Conservation (phyloP, 495 filamentous ascomycete species). For the Aspergillus homomorphus region DNA sequence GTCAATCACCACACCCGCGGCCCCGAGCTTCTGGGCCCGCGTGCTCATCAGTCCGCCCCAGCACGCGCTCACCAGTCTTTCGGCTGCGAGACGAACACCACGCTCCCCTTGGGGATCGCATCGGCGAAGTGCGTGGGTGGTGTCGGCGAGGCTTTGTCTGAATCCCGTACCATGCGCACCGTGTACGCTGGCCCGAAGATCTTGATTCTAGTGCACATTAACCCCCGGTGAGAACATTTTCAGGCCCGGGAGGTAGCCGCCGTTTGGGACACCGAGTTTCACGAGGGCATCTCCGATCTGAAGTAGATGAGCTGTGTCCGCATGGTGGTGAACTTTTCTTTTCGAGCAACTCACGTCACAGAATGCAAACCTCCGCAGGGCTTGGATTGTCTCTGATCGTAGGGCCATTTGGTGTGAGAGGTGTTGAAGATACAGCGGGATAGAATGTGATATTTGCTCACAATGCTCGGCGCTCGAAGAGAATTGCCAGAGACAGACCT, state of each 20-base stretch:
- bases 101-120: conserved; percentile 45
- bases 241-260: conserved; percentile 56
- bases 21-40: conserved; percentile 41
- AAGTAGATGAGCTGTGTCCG: neutral
- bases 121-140: conserved; percentile 33
- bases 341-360: conserved; percentile 22
- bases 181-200: conserved; percentile 58
- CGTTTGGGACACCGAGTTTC: conserved; percentile 50
- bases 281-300: conserved; percentile 30
- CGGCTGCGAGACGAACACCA: conserved; percentile 57
- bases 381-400: conserved; percentile 19
- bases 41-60: conserved; percentile 60
- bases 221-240: conserved; percentile 56
- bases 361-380: conserved; percentile 21
- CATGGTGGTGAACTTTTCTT: neutral
- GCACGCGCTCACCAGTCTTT: conserved; percentile 50
- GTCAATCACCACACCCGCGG: conserved; percentile 51
- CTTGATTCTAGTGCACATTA: conserved; percentile 49
- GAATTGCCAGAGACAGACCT: no score
- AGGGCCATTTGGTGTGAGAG: conserved; percentile 11
- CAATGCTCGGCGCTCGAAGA: no score
- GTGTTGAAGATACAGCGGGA: neutral
- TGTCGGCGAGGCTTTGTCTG: conserved; percentile 19
- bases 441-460: no score
- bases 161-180: conserved; percentile 36